Evolutionary conservation across 768 basidiomycete genomes (phyloP).

Genomic region (Amanita molliuscula): DNA sequence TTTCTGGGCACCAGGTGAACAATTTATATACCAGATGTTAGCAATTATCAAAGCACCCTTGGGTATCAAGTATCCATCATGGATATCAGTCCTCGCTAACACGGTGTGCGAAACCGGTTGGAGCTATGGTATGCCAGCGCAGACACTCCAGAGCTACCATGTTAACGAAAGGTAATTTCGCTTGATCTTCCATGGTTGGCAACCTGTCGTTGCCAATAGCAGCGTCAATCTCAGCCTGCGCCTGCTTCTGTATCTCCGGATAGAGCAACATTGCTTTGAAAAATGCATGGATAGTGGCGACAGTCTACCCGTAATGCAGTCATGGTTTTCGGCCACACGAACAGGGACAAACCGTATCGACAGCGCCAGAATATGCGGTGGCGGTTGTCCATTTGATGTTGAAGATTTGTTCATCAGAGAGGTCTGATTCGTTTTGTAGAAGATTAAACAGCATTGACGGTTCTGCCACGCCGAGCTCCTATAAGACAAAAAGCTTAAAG

Average conservation of each 20-base stretch:
- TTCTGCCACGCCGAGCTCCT: slow-evolving; percentile 21
- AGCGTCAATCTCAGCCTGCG: slow-evolving; percentile 31
- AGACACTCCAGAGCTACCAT: slow-evolving; percentile 27
- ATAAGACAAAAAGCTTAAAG: not conserved
- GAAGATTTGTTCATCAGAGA: slow-evolving; percentile 21
- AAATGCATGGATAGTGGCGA: slow-evolving; percentile 27
- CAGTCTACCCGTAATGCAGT: slow-evolving; percentile 19
- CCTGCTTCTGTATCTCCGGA: slow-evolving; percentile 26
- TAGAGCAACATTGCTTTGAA: slow-evolving; percentile 29
- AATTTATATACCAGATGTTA: slow-evolving; percentile 20
- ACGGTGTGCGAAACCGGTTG: slow-evolving; percentile 28
- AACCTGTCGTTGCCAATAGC: slow-evolving; percentile 31
- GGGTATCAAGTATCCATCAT: slow-evolving; percentile 33
- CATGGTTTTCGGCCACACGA: not conserved
- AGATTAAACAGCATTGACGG: slow-evolving; percentile 24
- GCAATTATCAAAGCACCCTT: slow-evolving; percentile 25
- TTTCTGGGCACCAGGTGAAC: not conserved
- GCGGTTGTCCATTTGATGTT: slow-evolving; percentile 36
- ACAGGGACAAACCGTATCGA: slow-evolving; percentile 16
- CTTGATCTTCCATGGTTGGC: slow-evolving; percentile 28
- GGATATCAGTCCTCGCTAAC: slow-evolving; percentile 31
- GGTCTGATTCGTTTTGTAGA: slow-evolving; percentile 16
- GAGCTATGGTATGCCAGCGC: slow-evolving; percentile 23
- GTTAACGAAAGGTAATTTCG: slow-evolving; percentile 29
- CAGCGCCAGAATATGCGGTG: slow-evolving; percentile 37